A percentile compares a stretch with the other conserved stretches of the same genome.
These are phyloP conservation scores for Durio zibethinus DNA, from an alignment of 345 rosid species.

Conservation along the genomic window DNA sequence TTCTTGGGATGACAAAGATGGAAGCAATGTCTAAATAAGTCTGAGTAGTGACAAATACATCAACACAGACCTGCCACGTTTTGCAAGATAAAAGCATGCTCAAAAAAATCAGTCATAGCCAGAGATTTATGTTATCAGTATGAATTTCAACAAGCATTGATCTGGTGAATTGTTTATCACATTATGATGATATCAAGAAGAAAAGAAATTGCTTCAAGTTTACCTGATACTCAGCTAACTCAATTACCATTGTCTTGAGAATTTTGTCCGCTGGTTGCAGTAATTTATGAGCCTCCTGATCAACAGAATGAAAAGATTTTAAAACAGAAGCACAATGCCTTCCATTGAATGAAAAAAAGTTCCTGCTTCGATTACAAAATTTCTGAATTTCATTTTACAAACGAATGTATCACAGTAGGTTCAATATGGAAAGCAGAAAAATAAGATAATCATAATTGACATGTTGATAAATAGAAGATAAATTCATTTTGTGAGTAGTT, in stretches of 20 bases:
- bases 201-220: constrained; percentile 9
- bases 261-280: constrained; percentile 90
- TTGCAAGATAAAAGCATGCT: constrained; percentile 16
- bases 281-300: constrained; percentile 90
- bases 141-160: constrained; percentile 9
- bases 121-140: neutral
- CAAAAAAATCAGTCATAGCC: neutral
- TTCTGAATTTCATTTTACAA: neutral
- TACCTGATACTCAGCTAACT: constrained; percentile 98
- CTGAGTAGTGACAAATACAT: constrained; percentile 84
- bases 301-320: constrained; percentile 16
- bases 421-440: neutral
- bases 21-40: constrained; percentile 89
- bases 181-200: too few relatives aligned
- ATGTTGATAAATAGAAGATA: neutral
- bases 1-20: constrained; percentile 79
- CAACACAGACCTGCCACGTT: constrained; percentile 84
- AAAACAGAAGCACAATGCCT: neutral
- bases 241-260: constrained; percentile 90
- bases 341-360: neutral
- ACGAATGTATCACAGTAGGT: neutral
- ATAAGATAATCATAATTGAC: neutral
- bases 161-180: neutral
- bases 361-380: neutral
- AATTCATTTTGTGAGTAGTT: neutral